Conservation (phyloP, 1,284 basidiomycete genomes). For the Marasmius oreades region DNA sequence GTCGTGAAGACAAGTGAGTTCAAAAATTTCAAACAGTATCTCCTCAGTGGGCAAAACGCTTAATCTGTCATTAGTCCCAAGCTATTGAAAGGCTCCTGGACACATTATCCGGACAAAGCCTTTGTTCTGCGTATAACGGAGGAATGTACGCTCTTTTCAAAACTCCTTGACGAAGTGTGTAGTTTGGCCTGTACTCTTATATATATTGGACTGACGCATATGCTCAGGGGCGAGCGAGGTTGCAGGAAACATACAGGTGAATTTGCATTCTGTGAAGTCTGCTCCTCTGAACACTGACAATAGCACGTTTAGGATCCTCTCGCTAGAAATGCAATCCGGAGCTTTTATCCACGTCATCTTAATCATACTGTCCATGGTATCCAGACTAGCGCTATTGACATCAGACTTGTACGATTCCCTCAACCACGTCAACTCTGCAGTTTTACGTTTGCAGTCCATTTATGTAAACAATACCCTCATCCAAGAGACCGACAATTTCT, state of each 20-base stretch:
- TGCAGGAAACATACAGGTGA: constrained; percentile 48
- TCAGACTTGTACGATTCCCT: constrained; percentile 41
- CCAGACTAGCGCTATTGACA: constrained; percentile 49
- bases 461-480: background rate
- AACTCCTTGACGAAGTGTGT: constrained; percentile 45
- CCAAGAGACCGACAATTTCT: background rate
- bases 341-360: constrained; percentile 68
- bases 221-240: constrained; percentile 46
- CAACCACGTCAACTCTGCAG: constrained; percentile 13
- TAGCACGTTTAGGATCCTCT: constrained; percentile 45
- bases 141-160: constrained; percentile 30
- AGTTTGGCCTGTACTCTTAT: background rate
- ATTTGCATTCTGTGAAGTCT: constrained; percentile 17
- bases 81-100: constrained; percentile 57
- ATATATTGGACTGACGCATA: background rate
- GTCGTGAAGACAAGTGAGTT: constrained; percentile 47
- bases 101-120: constrained; percentile 41
- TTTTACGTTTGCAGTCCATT: constrained; percentile 5
- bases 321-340: constrained; percentile 62
- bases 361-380: constrained; percentile 54
- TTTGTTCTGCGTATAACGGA: constrained; percentile 32
- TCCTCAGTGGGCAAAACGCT: background rate
- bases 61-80: constrained; percentile 35
- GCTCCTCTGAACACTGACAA: constrained; percentile 6
- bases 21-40: no score